Conservation (phyloP, 805 yeast genomes). For the Monosporozyma siamensis region DNA sequence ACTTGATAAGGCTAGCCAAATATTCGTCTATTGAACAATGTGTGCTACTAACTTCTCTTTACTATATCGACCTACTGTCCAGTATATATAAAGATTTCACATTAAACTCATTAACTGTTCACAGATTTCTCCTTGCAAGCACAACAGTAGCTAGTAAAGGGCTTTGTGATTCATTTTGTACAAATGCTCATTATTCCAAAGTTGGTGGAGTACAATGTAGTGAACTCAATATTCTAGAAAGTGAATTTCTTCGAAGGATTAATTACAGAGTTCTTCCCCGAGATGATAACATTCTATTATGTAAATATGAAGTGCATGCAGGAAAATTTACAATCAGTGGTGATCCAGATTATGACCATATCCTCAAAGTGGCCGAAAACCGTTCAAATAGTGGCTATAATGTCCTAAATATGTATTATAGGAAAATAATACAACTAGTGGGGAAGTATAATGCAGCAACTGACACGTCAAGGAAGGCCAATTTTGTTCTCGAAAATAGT, state of each 20-base stretch:
- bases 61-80: constrained; percentile 79
- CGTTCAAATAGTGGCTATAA: constrained; percentile 29
- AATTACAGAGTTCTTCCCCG: constrained; percentile 68
- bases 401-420: constrained; percentile 40
- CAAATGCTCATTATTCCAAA: constrained; percentile 87
- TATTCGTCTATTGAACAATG: constrained; percentile 82
- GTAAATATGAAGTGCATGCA: constrained; percentile 27
- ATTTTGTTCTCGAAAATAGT: not conserved
- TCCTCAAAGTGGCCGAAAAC: constrained; percentile 6
- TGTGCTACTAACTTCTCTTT: constrained; percentile 71
- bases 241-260: constrained; percentile 75
- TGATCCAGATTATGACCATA: not conserved
- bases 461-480: constrained; percentile 19
- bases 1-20: constrained; percentile 64
- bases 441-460: constrained; percentile 32
- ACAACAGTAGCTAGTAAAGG: constrained; percentile 88
- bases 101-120: constrained; percentile 85
- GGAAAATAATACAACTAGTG: constrained; percentile 40
- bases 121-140: constrained; percentile 80
- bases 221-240: constrained; percentile 79
- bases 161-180: constrained; percentile 86
- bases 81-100: constrained; percentile 72
- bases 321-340: constrained; percentile 10
- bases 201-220: constrained; percentile 87
- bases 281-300: constrained; percentile 32